Percentiles rank a stretch among this genome's conserved stretches.
Evolutionary conservation across 1,284 basidiomycete genomes (phyloP).

Genomic region (Polyporus tsugae): DNA sequence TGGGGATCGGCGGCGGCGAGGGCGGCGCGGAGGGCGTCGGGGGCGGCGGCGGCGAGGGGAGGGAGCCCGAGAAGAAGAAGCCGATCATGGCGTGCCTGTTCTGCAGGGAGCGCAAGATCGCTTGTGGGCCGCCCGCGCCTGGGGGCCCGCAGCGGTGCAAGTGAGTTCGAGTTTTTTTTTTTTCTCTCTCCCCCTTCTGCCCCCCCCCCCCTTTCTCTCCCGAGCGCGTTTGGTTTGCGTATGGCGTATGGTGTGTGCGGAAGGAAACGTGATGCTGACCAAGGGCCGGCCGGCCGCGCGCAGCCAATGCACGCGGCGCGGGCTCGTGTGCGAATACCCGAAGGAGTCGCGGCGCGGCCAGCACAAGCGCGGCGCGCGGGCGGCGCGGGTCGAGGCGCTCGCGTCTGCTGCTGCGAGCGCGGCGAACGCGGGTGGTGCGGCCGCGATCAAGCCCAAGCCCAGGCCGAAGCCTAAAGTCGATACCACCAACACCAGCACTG

Average conservation of each 20-base stretch:
- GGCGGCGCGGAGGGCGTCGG: background rate
- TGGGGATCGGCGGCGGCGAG: conserved; percentile 11
- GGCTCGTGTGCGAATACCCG: conserved; percentile 57
- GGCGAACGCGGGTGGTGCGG: background rate
- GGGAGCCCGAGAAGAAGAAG: conserved; percentile 42
- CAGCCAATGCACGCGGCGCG: conserved; percentile 58
- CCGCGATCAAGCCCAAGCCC: conserved; percentile 14
- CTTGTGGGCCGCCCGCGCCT: conserved; percentile 45
- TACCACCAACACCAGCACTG: background rate
- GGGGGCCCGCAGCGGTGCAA: conserved; percentile 44
- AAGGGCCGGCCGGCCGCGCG: background rate
- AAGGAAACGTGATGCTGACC: background rate
- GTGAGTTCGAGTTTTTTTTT: conserved; percentile 39
- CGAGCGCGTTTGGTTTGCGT: too few species aligned
- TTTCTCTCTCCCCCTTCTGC: background rate
- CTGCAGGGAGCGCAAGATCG: conserved; percentile 51
- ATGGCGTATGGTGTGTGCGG: too few species aligned
- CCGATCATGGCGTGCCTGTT: conserved; percentile 49
- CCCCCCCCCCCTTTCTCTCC: too few species aligned
- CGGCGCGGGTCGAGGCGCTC: conserved; percentile 35
- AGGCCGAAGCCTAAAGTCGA: conserved; percentile 8
- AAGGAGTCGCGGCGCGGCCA: conserved; percentile 61
- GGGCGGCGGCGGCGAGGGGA: conserved; percentile 13
- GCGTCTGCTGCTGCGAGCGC: conserved; percentile 20
- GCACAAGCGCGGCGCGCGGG: conserved; percentile 50